A percentile compares a stretch with the other conserved stretches of the same genome.
phyloP scores from a whole-genome alignment of 352 stramenopile species.

The Pythium oligandrum region DNA sequence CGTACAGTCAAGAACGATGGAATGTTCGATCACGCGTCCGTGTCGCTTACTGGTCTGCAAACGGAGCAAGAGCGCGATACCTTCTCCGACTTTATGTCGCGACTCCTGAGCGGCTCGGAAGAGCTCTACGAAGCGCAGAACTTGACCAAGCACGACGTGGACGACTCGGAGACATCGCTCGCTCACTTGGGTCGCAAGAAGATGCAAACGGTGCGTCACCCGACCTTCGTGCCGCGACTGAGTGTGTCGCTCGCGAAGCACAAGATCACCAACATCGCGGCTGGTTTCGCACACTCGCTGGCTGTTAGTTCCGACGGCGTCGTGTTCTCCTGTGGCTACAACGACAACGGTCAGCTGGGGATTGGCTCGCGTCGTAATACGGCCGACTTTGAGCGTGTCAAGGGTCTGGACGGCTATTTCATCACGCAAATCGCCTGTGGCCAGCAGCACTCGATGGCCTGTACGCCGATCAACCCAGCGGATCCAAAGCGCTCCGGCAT shows the following conservation, averaged over 20 bases:
- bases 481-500: conserved; percentile 31
- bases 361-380: conserved; percentile 60
- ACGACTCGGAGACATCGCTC: conserved; percentile 19
- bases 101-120: conserved; percentile 62
- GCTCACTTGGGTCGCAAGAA: conserved; percentile 27
- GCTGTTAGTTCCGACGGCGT: conserved; percentile 41
- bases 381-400: conserved; percentile 50
- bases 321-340: conserved; percentile 79
- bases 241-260: conserved; percentile 37
- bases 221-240: conserved; percentile 41
- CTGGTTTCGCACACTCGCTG: conserved; percentile 75
- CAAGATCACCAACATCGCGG: conserved; percentile 42
- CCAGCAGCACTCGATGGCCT: conserved; percentile 74
- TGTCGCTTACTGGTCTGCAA: conserved; percentile 50
- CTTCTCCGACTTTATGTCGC: conserved; percentile 38
- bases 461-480: conserved; percentile 21
- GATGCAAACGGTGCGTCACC: conserved; percentile 53
- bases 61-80: conserved; percentile 15
- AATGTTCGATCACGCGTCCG: conserved; percentile 44
- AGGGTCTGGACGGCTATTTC: conserved; percentile 38
- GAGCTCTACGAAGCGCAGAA: conserved; percentile 51
- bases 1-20: conserved; percentile 35
- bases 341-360: conserved; percentile 76
- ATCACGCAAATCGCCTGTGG: conserved; percentile 68
- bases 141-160: conserved; percentile 21